Evolutionary conservation across 257 asterid genomes (phyloP).

Genomic region (Solanum chiquidenum): DNA sequence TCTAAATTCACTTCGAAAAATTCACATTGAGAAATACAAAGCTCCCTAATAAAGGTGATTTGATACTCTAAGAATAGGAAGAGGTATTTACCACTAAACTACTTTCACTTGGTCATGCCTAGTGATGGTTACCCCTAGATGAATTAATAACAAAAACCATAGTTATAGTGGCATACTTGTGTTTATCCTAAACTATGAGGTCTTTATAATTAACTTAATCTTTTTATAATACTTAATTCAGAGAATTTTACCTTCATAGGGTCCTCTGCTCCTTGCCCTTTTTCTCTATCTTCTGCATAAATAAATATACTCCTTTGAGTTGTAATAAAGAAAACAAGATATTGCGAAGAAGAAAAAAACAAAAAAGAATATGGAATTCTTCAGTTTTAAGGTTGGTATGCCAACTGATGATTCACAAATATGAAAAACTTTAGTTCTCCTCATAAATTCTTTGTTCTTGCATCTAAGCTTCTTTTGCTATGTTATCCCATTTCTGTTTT

Average conservation of each 20-base stretch:
- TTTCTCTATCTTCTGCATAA: conserved; percentile 6
- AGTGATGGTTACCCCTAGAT: neutral
- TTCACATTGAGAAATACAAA: accelerated
- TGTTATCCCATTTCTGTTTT: neutral
- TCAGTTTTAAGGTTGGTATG: conserved; percentile 22
- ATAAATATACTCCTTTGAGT: neutral
- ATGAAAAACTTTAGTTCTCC: neutral
- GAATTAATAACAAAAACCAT: neutral
- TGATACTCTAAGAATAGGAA: too few species aligned
- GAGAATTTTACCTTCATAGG: neutral
- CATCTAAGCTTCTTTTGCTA: neutral
- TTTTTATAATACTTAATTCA: conserved; percentile 9
- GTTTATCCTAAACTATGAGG: neutral
- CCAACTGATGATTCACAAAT: neutral
- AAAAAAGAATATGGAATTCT: conserved; percentile 10
- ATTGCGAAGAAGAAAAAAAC: neutral
- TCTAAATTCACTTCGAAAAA: accelerated
- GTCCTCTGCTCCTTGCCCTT: conserved; percentile 5
- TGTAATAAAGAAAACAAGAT: conserved; percentile 1
- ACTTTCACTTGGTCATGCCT: too few species aligned
- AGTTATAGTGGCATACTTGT: conserved; percentile 16
- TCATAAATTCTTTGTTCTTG: neutral
- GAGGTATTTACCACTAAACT: too few species aligned
- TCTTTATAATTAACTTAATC: neutral
- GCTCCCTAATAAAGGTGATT: neutral